Evolutionary conservation across 148 eudicot species (phyloP).

Genomic region (Rhododendron griersonianum): DNA sequence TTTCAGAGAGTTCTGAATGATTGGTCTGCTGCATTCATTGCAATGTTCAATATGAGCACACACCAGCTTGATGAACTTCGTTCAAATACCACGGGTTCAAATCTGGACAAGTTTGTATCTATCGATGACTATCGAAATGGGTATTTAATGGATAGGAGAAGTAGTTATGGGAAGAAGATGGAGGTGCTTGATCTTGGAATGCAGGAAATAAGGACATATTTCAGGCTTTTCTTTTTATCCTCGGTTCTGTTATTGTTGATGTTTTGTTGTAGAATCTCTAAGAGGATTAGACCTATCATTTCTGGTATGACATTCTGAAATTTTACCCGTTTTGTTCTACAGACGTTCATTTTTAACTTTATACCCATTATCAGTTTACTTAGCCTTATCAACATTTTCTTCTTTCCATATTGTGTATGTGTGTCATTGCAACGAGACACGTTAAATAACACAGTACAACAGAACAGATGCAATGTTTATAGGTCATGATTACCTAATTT

Average conservation of each 20-base stretch:
- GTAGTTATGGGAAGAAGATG: constrained; percentile 75
- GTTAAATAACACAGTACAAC: neutral
- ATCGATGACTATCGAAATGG: constrained; percentile 87
- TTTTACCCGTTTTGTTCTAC: neutral
- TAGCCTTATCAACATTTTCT: neutral
- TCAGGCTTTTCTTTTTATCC: constrained; percentile 84
- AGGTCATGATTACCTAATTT: neutral
- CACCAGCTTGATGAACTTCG: constrained; percentile 41
- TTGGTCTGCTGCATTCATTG: constrained; percentile 84
- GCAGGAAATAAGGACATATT: constrained; percentile 88
- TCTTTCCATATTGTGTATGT: neutral
- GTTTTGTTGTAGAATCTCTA: constrained; percentile 91
- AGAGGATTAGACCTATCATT: constrained; percentile 66
- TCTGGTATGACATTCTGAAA: constrained; percentile 40
- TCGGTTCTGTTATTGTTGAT: constrained; percentile 85
- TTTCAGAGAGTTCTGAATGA: constrained; percentile 82
- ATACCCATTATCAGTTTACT: neutral
- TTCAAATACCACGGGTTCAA: constrained; percentile 25
- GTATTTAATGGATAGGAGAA: constrained; percentile 75
- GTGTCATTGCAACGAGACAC: neutral
- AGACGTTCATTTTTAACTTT: neutral
- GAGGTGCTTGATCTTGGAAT: constrained; percentile 93
- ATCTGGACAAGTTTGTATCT: constrained; percentile 48
- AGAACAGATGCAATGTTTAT: neutral
- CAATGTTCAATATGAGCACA: constrained; percentile 66